phyloP scores from a whole-genome alignment of 495 filamentous ascomycete genomes.

The Glarea lozoyensis region DNA sequence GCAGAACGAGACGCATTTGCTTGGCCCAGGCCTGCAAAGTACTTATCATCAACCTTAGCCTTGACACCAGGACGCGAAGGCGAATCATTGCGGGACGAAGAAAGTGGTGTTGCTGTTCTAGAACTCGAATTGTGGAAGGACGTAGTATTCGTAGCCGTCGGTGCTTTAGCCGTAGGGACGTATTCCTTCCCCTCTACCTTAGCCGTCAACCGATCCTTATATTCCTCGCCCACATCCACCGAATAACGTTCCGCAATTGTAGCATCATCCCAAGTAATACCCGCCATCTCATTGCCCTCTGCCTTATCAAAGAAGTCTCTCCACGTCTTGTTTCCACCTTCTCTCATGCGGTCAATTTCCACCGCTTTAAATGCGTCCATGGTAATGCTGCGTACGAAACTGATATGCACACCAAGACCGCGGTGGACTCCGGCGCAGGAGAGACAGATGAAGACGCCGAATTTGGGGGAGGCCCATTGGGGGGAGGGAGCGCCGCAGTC shows the following conservation, averaged over 20 bases:
- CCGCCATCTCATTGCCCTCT: conserved; percentile 48
- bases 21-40: conserved; percentile 73
- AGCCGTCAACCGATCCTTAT: conserved; percentile 78
- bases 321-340: conserved; percentile 83
- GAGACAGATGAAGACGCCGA: conserved; percentile 90
- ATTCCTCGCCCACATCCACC: conserved; percentile 84
- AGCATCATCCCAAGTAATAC: conserved; percentile 62
- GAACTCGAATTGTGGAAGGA: conserved; percentile 9
- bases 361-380: conserved; percentile 95
- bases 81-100: conserved; percentile 14
- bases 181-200: conserved; percentile 83
- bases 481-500: conserved; percentile 91
- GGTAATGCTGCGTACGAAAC: conserved; percentile 89
- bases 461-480: conserved; percentile 78
- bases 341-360: conserved; percentile 79
- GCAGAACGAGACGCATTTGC: conserved; percentile 72
- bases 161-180: conserved; percentile 48
- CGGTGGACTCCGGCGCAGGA: conserved; percentile 93
- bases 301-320: conserved; percentile 71
- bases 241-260: conserved; percentile 81
- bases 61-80: conserved; percentile 30
- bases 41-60: conserved; percentile 67
- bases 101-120: conserved; percentile 17
- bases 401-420: conserved; percentile 93
- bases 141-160: conserved; percentile 9